Conservation (phyloP, 2,329 filamentous ascomycete genomes). For the Magnaporthiopsis incrustans region DNA sequence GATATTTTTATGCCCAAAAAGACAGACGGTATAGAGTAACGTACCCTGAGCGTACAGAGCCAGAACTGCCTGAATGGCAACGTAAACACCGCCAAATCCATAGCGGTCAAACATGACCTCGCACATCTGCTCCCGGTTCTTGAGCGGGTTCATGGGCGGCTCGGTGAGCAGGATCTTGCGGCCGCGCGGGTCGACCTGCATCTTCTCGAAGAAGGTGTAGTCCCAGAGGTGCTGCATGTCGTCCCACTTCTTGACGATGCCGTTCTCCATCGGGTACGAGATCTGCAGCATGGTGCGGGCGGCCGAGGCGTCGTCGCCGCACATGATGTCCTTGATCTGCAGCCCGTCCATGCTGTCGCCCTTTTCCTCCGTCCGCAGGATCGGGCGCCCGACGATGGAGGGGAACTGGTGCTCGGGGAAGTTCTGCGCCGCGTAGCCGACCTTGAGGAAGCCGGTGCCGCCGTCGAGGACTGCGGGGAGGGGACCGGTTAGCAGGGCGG, state of each 20-base stretch:
- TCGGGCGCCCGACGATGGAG: constrained; percentile 94
- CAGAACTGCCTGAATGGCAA: constrained; percentile 94
- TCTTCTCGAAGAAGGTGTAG: constrained; percentile 96
- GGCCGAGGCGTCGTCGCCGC: constrained; percentile 93
- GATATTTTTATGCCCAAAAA: too few relatives aligned
- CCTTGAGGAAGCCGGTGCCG: constrained; percentile 99
- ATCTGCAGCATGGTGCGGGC: constrained; percentile 97
- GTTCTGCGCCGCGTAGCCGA: constrained; percentile 98
- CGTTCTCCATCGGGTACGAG: constrained; percentile 99
- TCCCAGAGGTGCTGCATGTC: constrained; percentile 99
- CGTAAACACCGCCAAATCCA: constrained; percentile 92
- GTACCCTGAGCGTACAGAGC: constrained; percentile 90
- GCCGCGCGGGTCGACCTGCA: constrained; percentile 81
- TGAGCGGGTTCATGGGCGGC: constrained; percentile 94
- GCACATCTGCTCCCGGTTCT: constrained; percentile 95
- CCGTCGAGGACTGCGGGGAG: constrained; percentile 82
- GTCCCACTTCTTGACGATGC: constrained; percentile 98
- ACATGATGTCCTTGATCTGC: constrained; percentile 99
- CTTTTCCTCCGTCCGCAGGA: constrained; percentile 89
- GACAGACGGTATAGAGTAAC: not conserved
- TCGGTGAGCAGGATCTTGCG: constrained; percentile 90
- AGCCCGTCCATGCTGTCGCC: constrained; percentile 49
- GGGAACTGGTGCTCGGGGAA: constrained; percentile 99
- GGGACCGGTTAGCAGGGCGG: constrained; percentile 15
- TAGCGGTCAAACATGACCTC: constrained; percentile 99